Evolutionary conservation across 805 yeast genomes (phyloP).

Genomic region (Saccharomycopsis guyanensis): DNA sequence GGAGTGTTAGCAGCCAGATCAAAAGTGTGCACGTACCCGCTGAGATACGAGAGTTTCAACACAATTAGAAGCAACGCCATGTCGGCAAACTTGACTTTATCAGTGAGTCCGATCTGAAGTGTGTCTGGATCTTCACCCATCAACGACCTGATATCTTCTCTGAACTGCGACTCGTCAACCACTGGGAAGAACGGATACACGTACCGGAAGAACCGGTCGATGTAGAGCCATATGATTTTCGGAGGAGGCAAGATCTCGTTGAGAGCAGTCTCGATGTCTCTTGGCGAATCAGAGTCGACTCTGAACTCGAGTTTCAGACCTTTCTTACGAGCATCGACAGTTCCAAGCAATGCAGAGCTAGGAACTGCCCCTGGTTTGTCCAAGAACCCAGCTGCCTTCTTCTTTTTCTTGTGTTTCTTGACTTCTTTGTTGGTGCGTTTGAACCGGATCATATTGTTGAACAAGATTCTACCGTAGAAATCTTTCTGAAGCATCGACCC

Average conservation of each 20-base stretch:
- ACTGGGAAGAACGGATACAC: conserved; percentile 42
- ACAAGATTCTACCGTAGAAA: conserved; percentile 16
- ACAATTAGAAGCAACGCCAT: conserved; percentile 38
- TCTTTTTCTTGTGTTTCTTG: neutral
- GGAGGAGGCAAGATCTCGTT: conserved; percentile 34
- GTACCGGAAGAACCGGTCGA: conserved; percentile 36
- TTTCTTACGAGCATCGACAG: conserved; percentile 1
- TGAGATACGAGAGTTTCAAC: conserved; percentile 35
- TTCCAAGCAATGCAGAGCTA: neutral
- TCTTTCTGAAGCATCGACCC: conserved; percentile 11
- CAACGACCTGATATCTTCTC: conserved; percentile 28
- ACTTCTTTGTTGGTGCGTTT: neutral
- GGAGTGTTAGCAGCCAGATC: conserved; percentile 24
- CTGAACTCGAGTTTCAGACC: neutral
- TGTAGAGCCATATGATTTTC: conserved; percentile 36
- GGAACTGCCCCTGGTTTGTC: neutral
- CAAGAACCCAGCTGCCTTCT: neutral
- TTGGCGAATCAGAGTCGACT: neutral
- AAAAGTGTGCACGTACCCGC: conserved; percentile 24
- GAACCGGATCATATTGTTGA: conserved; percentile 10
- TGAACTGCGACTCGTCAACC: conserved; percentile 32
- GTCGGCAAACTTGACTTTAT: conserved; percentile 38
- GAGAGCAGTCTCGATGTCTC: conserved; percentile 22
- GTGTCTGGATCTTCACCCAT: conserved; percentile 33
- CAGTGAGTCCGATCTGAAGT: conserved; percentile 28